Evolutionary conservation across 2,329 filamentous ascomycete genomes (phyloP).

Genomic region (Apiospora hydei): DNA sequence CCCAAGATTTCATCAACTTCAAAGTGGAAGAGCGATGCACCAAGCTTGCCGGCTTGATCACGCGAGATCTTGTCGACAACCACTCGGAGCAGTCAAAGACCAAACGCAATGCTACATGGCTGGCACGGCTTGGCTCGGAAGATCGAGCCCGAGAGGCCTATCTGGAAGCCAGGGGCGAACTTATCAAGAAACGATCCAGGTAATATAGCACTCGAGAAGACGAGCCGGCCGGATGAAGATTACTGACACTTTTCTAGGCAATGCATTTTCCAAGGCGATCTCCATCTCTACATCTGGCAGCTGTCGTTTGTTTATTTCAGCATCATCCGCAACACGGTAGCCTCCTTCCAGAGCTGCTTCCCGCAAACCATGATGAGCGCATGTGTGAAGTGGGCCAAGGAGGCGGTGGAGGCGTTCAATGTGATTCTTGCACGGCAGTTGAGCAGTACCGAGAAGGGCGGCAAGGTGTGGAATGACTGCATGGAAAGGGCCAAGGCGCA

Average conservation of each 20-base stretch:
- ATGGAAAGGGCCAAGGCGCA: constrained; percentile 83
- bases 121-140: constrained; percentile 87
- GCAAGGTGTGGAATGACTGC: constrained; percentile 81
- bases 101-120: constrained; percentile 82
- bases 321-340: constrained; percentile 90
- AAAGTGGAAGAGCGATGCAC: constrained; percentile 88
- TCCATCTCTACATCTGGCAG: constrained; percentile 93
- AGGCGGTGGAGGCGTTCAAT: constrained; percentile 92
- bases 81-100: constrained; percentile 81
- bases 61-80: constrained; percentile 78
- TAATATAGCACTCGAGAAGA: constrained; percentile 48
- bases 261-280: constrained; percentile 93
- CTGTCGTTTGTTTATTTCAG: constrained; percentile 96
- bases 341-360: constrained; percentile 88
- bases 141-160: constrained; percentile 89
- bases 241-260: constrained; percentile 61
- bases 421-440: constrained; percentile 81
- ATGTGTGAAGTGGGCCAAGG: constrained; percentile 98
- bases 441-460: constrained; percentile 81
- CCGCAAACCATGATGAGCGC: constrained; percentile 88
- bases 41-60: constrained; percentile 78
- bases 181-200: constrained; percentile 85
- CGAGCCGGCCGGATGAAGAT: not conserved
- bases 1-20: constrained; percentile 89
- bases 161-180: constrained; percentile 77